A percentile compares a stretch with the other conserved stretches of the same genome.
Conservation (phyloP, 305 asterid genomes). For the Solanum chacoense region DNA sequence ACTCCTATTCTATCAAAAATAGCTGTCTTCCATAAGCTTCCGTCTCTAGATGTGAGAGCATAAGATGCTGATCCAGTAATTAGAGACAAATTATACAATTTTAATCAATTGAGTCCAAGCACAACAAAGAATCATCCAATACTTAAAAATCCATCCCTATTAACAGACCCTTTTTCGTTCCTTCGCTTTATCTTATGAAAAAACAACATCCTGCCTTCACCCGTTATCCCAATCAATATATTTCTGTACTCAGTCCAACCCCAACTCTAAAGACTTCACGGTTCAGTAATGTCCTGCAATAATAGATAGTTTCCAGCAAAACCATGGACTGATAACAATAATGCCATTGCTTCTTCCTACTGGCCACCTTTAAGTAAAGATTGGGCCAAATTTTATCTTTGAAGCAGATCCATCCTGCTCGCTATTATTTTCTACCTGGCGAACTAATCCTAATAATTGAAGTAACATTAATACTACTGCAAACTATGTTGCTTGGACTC, state of each 20-base stretch:
- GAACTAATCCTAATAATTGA: background rate
- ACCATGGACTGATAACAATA: background rate
- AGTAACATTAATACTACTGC: background rate
- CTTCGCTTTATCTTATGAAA: background rate
- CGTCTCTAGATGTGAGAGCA: background rate
- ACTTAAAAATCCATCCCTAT: background rate
- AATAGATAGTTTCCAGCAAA: background rate
- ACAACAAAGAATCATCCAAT: background rate
- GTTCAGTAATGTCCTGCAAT: background rate
- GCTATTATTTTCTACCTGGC: background rate
- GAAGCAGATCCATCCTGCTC: background rate
- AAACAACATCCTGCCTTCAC: background rate
- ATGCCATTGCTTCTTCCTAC: background rate
- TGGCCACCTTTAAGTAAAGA: background rate
- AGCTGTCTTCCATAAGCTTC: background rate
- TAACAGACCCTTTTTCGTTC: background rate
- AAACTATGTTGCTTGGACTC: background rate
- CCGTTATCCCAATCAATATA: background rate
- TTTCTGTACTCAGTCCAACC: background rate
- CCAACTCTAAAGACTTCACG: background rate
- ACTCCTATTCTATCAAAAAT: background rate
- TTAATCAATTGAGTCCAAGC: background rate
- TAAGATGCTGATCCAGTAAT: background rate
- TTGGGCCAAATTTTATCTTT: background rate
- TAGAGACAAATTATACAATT: background rate